Conservation (phyloP, 306 rosid species). For the Acmispon strigosus region DNA sequence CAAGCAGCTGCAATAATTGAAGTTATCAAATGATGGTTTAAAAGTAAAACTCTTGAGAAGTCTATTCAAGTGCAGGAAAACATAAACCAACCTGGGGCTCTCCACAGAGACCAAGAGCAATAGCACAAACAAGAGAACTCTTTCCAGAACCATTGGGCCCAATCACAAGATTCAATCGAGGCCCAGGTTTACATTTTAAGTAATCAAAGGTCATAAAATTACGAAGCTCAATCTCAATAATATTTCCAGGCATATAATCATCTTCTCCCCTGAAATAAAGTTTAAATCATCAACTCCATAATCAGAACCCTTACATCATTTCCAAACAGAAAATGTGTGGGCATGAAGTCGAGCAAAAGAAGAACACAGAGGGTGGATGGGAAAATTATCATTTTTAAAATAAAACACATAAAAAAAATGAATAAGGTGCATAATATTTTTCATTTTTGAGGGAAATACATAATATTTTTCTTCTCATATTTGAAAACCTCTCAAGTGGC, state of each 20-base stretch:
- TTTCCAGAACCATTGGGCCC: conserved; percentile 97
- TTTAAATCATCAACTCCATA: conserved; percentile 3
- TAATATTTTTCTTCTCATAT: too few relatives aligned
- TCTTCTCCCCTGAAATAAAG: conserved; percentile 76
- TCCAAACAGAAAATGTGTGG: not conserved
- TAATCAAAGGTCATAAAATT: conserved; percentile 88
- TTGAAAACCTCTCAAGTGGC: too few relatives aligned
- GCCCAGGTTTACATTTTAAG: conserved; percentile 75
- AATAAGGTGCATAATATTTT: too few relatives aligned
- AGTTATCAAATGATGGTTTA: conserved; percentile 9
- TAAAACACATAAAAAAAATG: not conserved
- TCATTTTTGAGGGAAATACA: too few relatives aligned
- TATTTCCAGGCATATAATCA: conserved; percentile 94
- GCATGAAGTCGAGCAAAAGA: not conserved
- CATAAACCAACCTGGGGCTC: conserved; percentile 85
- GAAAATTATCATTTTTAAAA: not conserved
- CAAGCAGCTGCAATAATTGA: conserved; percentile 59
- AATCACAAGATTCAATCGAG: conserved; percentile 89
- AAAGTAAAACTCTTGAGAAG: not conserved
- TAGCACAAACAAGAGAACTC: conserved; percentile 96
- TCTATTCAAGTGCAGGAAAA: not conserved
- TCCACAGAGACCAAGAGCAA: conserved; percentile 95
- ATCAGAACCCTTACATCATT: not conserved
- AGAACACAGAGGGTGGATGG: not conserved
- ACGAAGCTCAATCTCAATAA: conserved; percentile 74